Base-by-base conservation (phyloP, 768 basidiomycete genomes). In the Russula virescens region DNA sequence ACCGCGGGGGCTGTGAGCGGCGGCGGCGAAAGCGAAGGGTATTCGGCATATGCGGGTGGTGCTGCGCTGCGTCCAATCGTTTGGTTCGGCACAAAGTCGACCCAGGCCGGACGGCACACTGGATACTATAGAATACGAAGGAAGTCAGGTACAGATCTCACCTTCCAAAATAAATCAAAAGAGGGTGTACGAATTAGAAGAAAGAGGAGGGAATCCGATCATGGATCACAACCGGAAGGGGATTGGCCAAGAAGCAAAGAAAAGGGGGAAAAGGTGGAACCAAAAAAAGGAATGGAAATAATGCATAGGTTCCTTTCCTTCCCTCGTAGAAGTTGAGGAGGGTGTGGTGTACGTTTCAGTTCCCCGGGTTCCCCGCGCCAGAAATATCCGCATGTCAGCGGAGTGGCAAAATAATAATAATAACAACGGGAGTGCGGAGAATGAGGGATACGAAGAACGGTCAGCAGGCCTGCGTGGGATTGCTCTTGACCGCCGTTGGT, bases 1-100 rank as follows among this genome's bases (percentile, higher is more conserved):
- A 91, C 87, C 5, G 89, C 89, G 18, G 89, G 85, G 9, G 83
- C 77, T 0, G 87, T 84, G 45, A 88, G 78, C 7, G 87, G 82
- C 7, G 85, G 84, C 16, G 85, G 81, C 43, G 72, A 74, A 43
- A 90, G 71, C 47, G 73, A 73, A 57, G 81, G 77, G 7, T 71
- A 65, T 65, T 78, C 73, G 3, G 77, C 78, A 68, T 69, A 69
- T 6, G 60, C 59, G n/a, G 61, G 58, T 0, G 62, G 64, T 9
- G 38, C n/a, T 19, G 55, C 64, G 42, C 23, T 48, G 10, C 51
- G 58, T n/a, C 56, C 60, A 31, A 35, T 34, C 0, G 52, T 61
- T 8, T 71, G 69, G 31, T 69, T 67, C 8, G 81, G 82, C 10
- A 75, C 68, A 65, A 84, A 89, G 50, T 82, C 78, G 19, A 76